A percentile compares a stretch with the other conserved stretches of the same genome.
Evolutionary conservation across 108 stramenopile species (phyloP).

Genomic region (Ochromonas danica): DNA sequence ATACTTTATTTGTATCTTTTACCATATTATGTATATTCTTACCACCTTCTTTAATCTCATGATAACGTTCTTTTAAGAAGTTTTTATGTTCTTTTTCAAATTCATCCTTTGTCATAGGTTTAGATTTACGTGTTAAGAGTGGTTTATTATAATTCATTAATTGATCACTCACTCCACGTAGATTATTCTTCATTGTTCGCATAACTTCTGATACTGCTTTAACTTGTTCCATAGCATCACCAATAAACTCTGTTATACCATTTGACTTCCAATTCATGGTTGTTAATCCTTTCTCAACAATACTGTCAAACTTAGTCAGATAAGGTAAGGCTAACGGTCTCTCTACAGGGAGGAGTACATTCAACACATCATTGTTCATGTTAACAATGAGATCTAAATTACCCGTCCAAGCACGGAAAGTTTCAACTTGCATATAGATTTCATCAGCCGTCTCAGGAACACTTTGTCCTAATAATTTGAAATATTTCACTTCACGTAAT

Average conservation of each 20-base stretch:
- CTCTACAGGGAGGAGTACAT: conserved; percentile 75
- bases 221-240: conserved; percentile 67
- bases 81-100: conserved; percentile 70
- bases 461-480: conserved; percentile 64
- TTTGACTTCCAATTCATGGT: conserved; percentile 72
- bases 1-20: conserved; percentile 71
- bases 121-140: conserved; percentile 72
- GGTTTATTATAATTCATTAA: conserved; percentile 63
- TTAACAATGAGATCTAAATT: conserved; percentile 77
- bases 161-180: conserved; percentile 59
- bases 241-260: conserved; percentile 63
- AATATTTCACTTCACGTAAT: conserved; percentile 82
- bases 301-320: conserved; percentile 68
- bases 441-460: conserved; percentile 74
- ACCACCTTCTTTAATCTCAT: conserved; percentile 70
- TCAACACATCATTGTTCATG: conserved; percentile 74
- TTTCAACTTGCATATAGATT: conserved; percentile 72
- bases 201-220: conserved; percentile 64
- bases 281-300: conserved; percentile 64
- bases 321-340: conserved; percentile 73
- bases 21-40: conserved; percentile 69
- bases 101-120: conserved; percentile 73
- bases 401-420: conserved; percentile 77
- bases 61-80: conserved; percentile 55
- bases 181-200: conserved; percentile 74